Conservation (phyloP, 2,329 filamentous ascomycete species). For the Colletotrichum sublineola region DNA sequence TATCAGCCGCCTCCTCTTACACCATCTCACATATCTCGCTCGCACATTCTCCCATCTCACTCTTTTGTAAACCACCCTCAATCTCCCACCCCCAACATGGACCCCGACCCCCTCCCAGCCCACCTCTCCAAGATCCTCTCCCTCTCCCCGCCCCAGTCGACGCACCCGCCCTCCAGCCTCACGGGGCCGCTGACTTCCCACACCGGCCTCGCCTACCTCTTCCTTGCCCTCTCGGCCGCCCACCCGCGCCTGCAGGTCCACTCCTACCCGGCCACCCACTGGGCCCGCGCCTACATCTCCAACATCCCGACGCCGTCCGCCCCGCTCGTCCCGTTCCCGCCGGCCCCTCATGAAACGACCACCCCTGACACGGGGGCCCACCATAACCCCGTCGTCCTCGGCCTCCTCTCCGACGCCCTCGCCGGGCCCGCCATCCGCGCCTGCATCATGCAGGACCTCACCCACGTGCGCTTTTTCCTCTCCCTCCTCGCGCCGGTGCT, state of each 20-base stretch:
- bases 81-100: not conserved
- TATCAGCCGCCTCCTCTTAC: not conserved
- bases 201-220: conserved; percentile 68
- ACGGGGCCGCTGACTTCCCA: conserved; percentile 67
- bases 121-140: conserved; percentile 48
- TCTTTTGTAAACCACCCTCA: not conserved
- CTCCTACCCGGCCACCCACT: conserved; percentile 57
- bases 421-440: conserved; percentile 61
- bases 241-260: conserved; percentile 58
- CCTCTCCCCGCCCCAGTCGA: conserved; percentile 52
- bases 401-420: conserved; percentile 46
- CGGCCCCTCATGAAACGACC: conserved; percentile 50
- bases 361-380: no score
- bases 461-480: conserved; percentile 57
- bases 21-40: not conserved
- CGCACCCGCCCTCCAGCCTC: conserved; percentile 52
- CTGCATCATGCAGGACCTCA: conserved; percentile 55
- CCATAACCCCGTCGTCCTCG: no score
- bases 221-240: conserved; percentile 61
- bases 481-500: conserved; percentile 54
- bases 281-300: conserved; percentile 63
- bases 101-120: not conserved
- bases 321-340: conserved; percentile 43
- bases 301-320: conserved; percentile 44
- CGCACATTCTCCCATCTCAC: not conserved